Conservation (phyloP, 2,329 filamentous ascomycete genomes). For the Phialophora expanda region DNA sequence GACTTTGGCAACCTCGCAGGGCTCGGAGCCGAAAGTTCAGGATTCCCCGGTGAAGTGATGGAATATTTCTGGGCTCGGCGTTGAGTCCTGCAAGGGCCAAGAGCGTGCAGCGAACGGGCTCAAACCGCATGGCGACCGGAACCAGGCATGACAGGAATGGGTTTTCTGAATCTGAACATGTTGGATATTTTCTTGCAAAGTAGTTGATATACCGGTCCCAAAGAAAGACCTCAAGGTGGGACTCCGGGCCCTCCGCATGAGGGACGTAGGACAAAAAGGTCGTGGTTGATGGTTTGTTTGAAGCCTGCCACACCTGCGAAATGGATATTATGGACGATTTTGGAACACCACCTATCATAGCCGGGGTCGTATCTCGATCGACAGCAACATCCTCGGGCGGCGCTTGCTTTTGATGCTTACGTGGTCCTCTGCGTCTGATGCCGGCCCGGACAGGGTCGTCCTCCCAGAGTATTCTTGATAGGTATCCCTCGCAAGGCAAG, state of each 20-base stretch:
- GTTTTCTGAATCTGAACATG: conserved; percentile 8
- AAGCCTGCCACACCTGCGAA: neutral
- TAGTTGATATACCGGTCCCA: conserved; percentile 18
- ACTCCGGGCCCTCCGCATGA: neutral
- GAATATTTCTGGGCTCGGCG: conserved; percentile 7
- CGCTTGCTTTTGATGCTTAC: neutral
- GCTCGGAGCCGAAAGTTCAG: conserved; percentile 5
- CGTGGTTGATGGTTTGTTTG: neutral
- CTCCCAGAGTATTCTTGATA: conserved; percentile 9
- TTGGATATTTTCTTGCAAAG: conserved; percentile 19
- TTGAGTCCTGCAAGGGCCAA: conserved; percentile 11
- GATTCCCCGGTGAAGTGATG: conserved; percentile 1
- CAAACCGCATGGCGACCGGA: conserved; percentile 6
- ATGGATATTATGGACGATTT: neutral
- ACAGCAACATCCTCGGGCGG: no score
- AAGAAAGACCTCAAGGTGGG: neutral
- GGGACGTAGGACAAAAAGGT: neutral
- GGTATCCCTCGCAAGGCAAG: conserved; percentile 5
- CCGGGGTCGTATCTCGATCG: neutral
- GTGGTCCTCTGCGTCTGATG: conserved; percentile 5
- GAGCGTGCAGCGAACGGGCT: conserved; percentile 8
- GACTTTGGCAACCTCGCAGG: neutral
- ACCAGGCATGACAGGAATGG: conserved; percentile 14
- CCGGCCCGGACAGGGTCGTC: conserved; percentile 9
- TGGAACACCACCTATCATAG: neutral